These are phyloP conservation scores for Ustilago xerochloae DNA, from an alignment of 1,284 basidiomycete species.

Conservation along the genomic window DNA sequence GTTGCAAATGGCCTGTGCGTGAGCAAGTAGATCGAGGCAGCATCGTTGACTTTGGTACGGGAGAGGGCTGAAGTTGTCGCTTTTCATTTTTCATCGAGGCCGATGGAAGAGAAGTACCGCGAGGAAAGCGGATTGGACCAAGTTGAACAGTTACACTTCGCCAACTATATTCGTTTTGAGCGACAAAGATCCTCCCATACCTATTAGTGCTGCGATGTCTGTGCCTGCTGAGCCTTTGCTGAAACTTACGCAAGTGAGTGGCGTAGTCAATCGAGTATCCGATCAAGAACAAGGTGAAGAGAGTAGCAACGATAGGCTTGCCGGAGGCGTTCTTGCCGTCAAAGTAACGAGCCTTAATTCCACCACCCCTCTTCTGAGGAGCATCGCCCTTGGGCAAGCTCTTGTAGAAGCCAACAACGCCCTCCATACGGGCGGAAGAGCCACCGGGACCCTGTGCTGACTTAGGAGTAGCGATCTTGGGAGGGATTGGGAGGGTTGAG, in stretches of 20 bases:
- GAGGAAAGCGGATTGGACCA: too few species aligned
- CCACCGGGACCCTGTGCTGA: slow-evolving; percentile 84
- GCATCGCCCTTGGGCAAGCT: slow-evolving; percentile 80
- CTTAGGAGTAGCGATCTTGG: slow-evolving; percentile 91
- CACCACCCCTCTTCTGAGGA: slow-evolving; percentile 75
- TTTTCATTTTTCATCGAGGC: too few species aligned
- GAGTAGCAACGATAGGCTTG: slow-evolving; percentile 78
- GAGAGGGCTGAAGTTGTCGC: too few species aligned
- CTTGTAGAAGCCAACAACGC: slow-evolving; percentile 92
- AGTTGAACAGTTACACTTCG: too few species aligned
- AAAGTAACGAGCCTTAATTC: slow-evolving; percentile 82
- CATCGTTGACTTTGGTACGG: too few species aligned
- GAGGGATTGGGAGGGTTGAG: slow-evolving; percentile 77
- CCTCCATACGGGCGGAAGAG: slow-evolving; percentile 80
- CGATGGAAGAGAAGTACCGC: too few species aligned
- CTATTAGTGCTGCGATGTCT: too few species aligned
- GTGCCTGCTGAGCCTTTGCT: too few species aligned
- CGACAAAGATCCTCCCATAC: too few species aligned
- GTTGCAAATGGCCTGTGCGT: too few species aligned
- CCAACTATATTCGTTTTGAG: too few species aligned
- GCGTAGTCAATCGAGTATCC: slow-evolving; percentile 72
- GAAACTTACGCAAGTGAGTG: slow-evolving; percentile 55
- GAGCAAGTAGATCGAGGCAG: too few species aligned
- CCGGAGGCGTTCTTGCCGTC: slow-evolving; percentile 85
- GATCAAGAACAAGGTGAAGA: slow-evolving; percentile 81